Evolutionary conservation across 306 rosid genomes (phyloP), one percentile per base, ranked within the genome.

Genomic region (Cicer yamashitae): DNA sequence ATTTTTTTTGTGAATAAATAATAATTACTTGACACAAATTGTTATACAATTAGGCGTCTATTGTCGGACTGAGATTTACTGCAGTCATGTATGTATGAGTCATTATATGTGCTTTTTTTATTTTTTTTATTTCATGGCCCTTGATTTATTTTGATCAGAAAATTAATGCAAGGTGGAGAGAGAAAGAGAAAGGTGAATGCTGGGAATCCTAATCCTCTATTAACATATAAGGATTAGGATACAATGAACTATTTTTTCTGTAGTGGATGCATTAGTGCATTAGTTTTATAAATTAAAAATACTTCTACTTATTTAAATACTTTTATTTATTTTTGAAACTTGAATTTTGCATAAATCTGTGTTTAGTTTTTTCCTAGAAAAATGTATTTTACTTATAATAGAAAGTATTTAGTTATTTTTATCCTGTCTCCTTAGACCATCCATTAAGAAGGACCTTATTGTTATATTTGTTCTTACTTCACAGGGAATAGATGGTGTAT

Each of bases 311-410:
- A 39, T 18, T 45, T 54, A 12, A 45, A 40, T 65, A 41, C 40
- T 47, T 73, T 8, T 14, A 44, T 10, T 30, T 59, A 14, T 59
- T 50, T 41, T 41, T 18, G 39, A 52, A 65, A 52, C 38, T 13
- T 65, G 38, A 41, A 44, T 53, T 41, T 50, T 53, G 43, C 37
- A 38, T 38, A 18, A 18, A 39, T 71, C 18, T 56, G n/a, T 56
- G 47, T 56, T 41, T 56, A 40, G 37, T 40, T 71, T 71, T 71
- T 71, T 5, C 52, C 65, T 14, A 43, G 34, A 44, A 57, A 10
- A 74, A 37, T 14, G 41, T 7, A 46, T 34, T 48, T 48, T 7
- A 59, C 60, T 58, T 30, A 34, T 30, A 45, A 74, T 45, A 45
- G 60, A 14, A 11, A 25, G 65, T 6, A 58, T 25, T 56, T 58